Base-by-base conservation (phyloP, 768 basidiomycete genomes). In the Tulasnella sp. region DNA sequence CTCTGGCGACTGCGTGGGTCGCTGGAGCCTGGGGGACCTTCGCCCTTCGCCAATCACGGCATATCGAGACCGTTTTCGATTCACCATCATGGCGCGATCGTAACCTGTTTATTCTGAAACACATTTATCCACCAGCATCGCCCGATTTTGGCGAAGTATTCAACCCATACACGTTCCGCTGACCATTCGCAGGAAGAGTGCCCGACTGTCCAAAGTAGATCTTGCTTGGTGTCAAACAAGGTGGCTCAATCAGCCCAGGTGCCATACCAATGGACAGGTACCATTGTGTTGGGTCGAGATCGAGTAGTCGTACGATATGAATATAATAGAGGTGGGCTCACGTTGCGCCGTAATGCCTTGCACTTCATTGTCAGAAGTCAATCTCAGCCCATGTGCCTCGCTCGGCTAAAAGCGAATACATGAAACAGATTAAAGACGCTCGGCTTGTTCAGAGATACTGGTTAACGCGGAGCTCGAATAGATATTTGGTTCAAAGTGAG, bases 211-310 rank as follows among this genome's bases (percentile, higher is more conserved):
- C 12, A 37, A 37, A n/a, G 5, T 6, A 8, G 22, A 54, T 31
- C 18, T 31, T 9, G 31, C 16, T 31, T n/a, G 58, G 64, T 1
- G 24, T 69, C 64, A 69, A 69, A 69, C 64, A 69, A 69, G 34
- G 64, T 11, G 64, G 64, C 64, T 69, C 64, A 69, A 69, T 69
- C 64, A 69, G 64, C 64, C 28, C 4, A 31, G 64, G 64, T 54
- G n/a, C 64, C 64, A 69, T 22, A 69, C 0, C 34, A 69, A 16
- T 12, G 64, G 20, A 34, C 28, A 69, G 64, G 64, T 69, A 31
- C 64, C 64, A 69, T 34, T 69, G 31, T 18, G 64, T 37, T 16
- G 64, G 64, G 14, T 14, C 64, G 14, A 28, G 64, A 14, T 14
- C 64, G 14, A 28, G 11, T 69, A 46, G 14, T 69, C 64, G 64